Evolutionary conservation across 1,284 basidiomycete species (phyloP).

Genomic region (Waitea zeae): DNA sequence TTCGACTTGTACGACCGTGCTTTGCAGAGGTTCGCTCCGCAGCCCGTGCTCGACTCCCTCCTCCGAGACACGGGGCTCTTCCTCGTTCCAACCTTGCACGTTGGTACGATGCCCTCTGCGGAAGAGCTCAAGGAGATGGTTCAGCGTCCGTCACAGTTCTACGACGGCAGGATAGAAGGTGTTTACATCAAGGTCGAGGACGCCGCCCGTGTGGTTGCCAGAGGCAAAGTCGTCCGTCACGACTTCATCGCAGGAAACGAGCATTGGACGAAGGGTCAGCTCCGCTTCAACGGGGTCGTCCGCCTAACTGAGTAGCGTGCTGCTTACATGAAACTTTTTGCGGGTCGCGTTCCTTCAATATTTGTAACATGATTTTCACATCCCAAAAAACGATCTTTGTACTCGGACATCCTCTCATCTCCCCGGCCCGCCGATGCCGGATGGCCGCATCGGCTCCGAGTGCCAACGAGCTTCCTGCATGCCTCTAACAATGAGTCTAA

Average conservation of each 20-base stretch:
- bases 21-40: slow-evolving; percentile 19
- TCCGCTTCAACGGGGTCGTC: neutral
- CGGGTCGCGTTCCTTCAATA: too few species aligned
- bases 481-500: too few species aligned
- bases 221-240: slow-evolving; percentile 40
- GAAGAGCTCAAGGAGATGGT: slow-evolving; percentile 24
- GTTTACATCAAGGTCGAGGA: slow-evolving; percentile 40
- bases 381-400: too few species aligned
- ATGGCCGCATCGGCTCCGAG: too few species aligned
- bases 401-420: too few species aligned
- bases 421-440: too few species aligned
- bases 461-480: too few species aligned
- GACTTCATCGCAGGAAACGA: slow-evolving; percentile 50
- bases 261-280: slow-evolving; percentile 34
- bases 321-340: too few species aligned
- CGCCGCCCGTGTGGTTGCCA: slow-evolving; percentile 18
- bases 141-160: slow-evolving; percentile 24
- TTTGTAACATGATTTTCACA: too few species aligned
- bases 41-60: slow-evolving; percentile 16
- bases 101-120: slow-evolving; percentile 21
- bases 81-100: slow-evolving; percentile 25
- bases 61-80: slow-evolving; percentile 22
- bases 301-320: too few species aligned
- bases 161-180: slow-evolving; percentile 35
- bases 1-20: slow-evolving; percentile 43